Evolutionary conservation across 768 basidiomycete genomes (phyloP).

Genomic region (Lentinula lateritia): DNA sequence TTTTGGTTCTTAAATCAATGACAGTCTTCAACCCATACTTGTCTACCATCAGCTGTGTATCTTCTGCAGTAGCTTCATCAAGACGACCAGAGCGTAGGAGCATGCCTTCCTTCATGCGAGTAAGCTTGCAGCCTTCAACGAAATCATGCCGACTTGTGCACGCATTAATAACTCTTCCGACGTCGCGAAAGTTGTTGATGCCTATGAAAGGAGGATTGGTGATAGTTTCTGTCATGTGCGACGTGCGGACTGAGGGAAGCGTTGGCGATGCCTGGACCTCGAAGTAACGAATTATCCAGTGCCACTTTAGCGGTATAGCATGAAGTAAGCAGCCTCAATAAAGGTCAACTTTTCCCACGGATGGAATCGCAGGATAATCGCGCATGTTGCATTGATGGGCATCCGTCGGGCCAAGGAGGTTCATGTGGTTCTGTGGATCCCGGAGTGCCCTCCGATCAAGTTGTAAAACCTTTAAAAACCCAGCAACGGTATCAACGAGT

Average conservation of each 20-base stretch:
- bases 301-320: no score
- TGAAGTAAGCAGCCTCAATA: no score
- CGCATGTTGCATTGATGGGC: no score
- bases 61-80: slow-evolving; percentile 10
- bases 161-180: not conserved
- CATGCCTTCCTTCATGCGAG: slow-evolving; percentile 6
- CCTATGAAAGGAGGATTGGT: not conserved
- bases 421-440: no score
- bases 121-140: not conserved
- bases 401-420: no score
- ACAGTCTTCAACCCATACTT: slow-evolving; percentile 12
- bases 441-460: no score
- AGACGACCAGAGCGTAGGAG: slow-evolving; percentile 15
- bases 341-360: no score
- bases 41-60: slow-evolving; percentile 9
- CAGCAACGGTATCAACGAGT: no score
- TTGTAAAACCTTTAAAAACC: no score
- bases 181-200: slow-evolving; percentile 2
- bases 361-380: no score
- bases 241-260: not conserved
- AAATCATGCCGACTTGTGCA: not conserved
- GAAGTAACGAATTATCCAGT: no score
- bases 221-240: not conserved
- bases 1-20: slow-evolving; percentile 15
- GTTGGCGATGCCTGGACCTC: no score